Conservation (phyloP, 2,329 filamentous ascomycete genomes). For the Penicillium thymicola region DNA sequence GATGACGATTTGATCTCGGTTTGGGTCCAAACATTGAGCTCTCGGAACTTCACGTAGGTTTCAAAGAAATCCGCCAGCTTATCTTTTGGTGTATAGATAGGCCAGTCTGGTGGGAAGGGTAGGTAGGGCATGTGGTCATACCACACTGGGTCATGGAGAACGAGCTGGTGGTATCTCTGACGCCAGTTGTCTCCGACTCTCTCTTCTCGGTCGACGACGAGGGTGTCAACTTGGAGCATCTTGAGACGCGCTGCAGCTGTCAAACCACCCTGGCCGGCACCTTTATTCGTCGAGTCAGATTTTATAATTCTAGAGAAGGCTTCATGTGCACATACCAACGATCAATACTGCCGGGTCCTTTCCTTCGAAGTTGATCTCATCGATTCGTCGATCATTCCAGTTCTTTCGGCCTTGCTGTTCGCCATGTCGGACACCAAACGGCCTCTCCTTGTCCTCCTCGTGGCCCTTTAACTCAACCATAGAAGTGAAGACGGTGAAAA, state of each 20-base stretch:
- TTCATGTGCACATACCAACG: constrained; percentile 49
- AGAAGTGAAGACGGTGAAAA: constrained; percentile 62
- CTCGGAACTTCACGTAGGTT: constrained; percentile 61
- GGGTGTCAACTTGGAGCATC: constrained; percentile 53
- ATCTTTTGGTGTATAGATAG: constrained; percentile 68
- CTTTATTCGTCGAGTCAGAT: constrained; percentile 30
- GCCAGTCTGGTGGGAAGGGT: constrained; percentile 63
- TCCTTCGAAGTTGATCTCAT: constrained; percentile 49
- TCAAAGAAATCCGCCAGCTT: constrained; percentile 69
- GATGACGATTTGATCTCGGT: constrained; percentile 49
- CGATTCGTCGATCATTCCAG: constrained; percentile 55
- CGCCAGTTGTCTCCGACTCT: constrained; percentile 64
- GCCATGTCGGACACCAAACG: constrained; percentile 57
- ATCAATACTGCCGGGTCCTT: constrained; percentile 60
- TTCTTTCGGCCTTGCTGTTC: constrained; percentile 53
- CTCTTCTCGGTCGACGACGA: constrained; percentile 59
- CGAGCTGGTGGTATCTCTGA: constrained; percentile 60
- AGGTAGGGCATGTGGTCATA: constrained; percentile 59
- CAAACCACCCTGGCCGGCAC: constrained; percentile 60
- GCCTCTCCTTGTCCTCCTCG: constrained; percentile 54
- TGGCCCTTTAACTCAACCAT: constrained; percentile 54
- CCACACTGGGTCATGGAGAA: constrained; percentile 65
- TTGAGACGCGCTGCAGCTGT: constrained; percentile 58
- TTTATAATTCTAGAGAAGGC: not conserved
- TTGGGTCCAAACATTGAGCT: constrained; percentile 64